Conservation (phyloP, 495 filamentous ascomycete genomes). For the Penicillium alfredii region DNA sequence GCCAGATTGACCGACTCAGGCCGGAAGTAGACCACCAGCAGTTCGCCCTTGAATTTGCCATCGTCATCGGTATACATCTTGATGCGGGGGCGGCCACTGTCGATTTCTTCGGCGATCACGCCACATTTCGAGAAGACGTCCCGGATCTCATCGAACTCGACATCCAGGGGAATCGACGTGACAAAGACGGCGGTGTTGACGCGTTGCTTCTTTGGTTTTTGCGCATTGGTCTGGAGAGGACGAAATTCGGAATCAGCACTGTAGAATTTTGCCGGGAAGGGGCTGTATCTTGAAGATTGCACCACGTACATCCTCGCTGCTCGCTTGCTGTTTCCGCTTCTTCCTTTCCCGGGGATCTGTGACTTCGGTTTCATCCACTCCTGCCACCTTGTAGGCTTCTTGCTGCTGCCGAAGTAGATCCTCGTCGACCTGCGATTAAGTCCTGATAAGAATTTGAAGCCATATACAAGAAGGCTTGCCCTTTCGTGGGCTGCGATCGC, state of each 20-base stretch:
- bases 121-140: constrained; percentile 82
- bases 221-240: constrained; percentile 26
- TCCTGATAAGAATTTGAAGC: no score
- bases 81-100: constrained; percentile 76
- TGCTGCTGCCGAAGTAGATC: constrained; percentile 72
- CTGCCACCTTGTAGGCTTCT: constrained; percentile 63
- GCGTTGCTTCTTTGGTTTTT: constrained; percentile 57
- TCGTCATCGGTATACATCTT: constrained; percentile 84
- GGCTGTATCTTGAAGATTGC: neutral
- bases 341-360: constrained; percentile 59
- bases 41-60: constrained; percentile 88
- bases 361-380: constrained; percentile 58
- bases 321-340: constrained; percentile 57
- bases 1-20: constrained; percentile 85
- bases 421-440: constrained; percentile 64
- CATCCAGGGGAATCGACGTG: constrained; percentile 75
- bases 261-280: no score
- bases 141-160: constrained; percentile 69
- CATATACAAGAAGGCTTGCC: no score
- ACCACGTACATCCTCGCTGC: constrained; percentile 54
- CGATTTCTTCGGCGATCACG: constrained; percentile 90
- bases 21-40: constrained; percentile 88
- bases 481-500: neutral
- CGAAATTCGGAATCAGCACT: neutral
- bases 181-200: constrained; percentile 90